Conservation (phyloP, 495 filamentous ascomycete species). For the Neurospora tetraspora region DNA sequence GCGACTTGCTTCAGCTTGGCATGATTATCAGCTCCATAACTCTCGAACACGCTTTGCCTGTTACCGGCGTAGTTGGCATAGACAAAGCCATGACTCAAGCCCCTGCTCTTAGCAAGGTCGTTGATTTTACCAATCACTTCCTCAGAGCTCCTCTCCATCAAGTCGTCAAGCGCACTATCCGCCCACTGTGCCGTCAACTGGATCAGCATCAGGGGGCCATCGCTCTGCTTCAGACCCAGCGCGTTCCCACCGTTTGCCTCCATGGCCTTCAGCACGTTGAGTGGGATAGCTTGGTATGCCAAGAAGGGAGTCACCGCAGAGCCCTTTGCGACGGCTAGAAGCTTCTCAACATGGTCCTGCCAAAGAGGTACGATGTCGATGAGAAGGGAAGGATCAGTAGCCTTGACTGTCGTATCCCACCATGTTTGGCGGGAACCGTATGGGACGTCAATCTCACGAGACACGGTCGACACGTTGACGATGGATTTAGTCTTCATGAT, state of each 20-base stretch:
- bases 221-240: slow-evolving; percentile 14
- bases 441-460: slow-evolving; percentile 4
- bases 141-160: slow-evolving; percentile 19
- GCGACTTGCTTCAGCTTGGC: slow-evolving; percentile 24
- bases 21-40: slow-evolving; percentile 33
- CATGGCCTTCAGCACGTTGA: slow-evolving; percentile 17
- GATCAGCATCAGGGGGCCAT: slow-evolving; percentile 15
- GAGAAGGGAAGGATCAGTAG: slow-evolving; percentile 8
- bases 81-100: slow-evolving; percentile 41
- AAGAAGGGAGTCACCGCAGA: slow-evolving; percentile 4
- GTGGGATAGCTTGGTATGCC: slow-evolving; percentile 15
- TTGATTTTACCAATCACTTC: slow-evolving; percentile 21
- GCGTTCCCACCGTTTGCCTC: slow-evolving; percentile 22
- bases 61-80: slow-evolving; percentile 44
- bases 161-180: slow-evolving; percentile 5
- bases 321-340: slow-evolving; percentile 3
- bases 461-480: slow-evolving; percentile 8
- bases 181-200: slow-evolving; percentile 12
- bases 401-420: slow-evolving; percentile 9
- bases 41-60: slow-evolving; percentile 31
- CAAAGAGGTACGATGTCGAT: slow-evolving; percentile 11
- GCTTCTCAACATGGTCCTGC: slow-evolving; percentile 3
- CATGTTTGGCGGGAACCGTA: slow-evolving; percentile 10
- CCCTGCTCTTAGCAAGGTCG: slow-evolving; percentile 30
- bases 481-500: slow-evolving; percentile 2